Conservation (phyloP, 768 basidiomycete genomes). For the Rhizopogon vesiculosus region DNA sequence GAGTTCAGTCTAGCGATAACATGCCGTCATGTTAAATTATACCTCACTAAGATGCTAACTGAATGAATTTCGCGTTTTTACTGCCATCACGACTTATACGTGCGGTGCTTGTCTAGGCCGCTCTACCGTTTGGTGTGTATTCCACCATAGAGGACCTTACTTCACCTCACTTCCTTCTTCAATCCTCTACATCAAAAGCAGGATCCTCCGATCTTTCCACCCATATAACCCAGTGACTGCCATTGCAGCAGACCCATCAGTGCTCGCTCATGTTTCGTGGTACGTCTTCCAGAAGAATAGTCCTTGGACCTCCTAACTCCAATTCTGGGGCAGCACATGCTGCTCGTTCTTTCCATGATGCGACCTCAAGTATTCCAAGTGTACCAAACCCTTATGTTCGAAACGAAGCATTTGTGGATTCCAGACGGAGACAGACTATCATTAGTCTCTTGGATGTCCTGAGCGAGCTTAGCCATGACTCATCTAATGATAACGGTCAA, state of each 20-base stretch:
- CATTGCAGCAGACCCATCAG: neutral
- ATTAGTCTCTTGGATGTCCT: conserved; percentile 43
- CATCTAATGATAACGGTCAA: conserved; percentile 29
- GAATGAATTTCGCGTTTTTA: conserved; percentile 33
- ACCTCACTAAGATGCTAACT: conserved; percentile 23
- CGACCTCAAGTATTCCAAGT: conserved; percentile 17
- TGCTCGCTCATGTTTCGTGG: conserved; percentile 21
- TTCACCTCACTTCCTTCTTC: neutral
- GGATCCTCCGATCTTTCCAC: conserved; percentile 1
- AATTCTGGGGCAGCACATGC: conserved; percentile 5
- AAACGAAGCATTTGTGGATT: conserved; percentile 19
- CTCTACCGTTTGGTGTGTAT: conserved; percentile 27
- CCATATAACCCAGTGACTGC: neutral
- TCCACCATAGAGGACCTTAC: conserved; percentile 26
- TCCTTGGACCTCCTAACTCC: conserved; percentile 11
- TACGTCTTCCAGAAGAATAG: conserved; percentile 20
- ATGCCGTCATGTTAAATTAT: conserved; percentile 27
- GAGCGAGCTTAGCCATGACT: conserved; percentile 39
- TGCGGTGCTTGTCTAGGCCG: conserved; percentile 30
- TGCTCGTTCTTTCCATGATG: conserved; percentile 24
- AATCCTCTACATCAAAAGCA: neutral
- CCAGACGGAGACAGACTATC: conserved; percentile 41
- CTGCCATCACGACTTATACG: conserved; percentile 19
- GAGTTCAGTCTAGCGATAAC: conserved; percentile 24
- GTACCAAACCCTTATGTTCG: conserved; percentile 24